A percentile compares a stretch with the other conserved stretches of the same genome.
Conservation (phyloP, 1,284 basidiomycete species). For the Ceratobasidium theobromae region DNA sequence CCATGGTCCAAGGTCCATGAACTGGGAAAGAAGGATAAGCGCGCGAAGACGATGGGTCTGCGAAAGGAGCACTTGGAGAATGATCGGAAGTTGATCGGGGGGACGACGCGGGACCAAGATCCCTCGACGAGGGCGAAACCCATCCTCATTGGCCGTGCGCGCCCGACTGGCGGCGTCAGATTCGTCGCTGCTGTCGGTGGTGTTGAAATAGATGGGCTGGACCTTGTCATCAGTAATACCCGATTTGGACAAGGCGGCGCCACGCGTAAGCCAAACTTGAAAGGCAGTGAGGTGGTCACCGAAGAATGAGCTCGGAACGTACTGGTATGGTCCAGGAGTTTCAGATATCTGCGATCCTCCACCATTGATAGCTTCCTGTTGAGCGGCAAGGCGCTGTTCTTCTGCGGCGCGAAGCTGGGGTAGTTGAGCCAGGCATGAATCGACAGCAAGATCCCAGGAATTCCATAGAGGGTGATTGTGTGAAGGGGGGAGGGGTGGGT, state of each 20-base stretch:
- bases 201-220: constrained; percentile 24
- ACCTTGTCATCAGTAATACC: constrained; percentile 43
- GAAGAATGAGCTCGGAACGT: constrained; percentile 93
- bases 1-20: constrained; percentile 98
- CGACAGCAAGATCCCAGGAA: constrained; percentile 97
- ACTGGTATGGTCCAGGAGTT: constrained; percentile 46
- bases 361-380: constrained; percentile 16
- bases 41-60: constrained; percentile 95
- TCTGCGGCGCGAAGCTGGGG: constrained; percentile 71
- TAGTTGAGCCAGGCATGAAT: constrained; percentile 91
- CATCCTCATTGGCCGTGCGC: constrained; percentile 24
- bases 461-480: constrained; percentile 97
- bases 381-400: constrained; percentile 23
- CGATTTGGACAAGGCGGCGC: constrained; percentile 75
- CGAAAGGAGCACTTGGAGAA: constrained; percentile 93
- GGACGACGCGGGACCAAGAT: constrained; percentile 69
- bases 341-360: constrained; percentile 23
- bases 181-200: constrained; percentile 13
- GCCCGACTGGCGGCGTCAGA: constrained; percentile 5
- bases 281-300: constrained; percentile 96
- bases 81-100: constrained; percentile 95
- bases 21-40: constrained; percentile 94
- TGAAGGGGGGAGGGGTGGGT: constrained; percentile 87
- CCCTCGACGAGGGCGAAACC: constrained; percentile 13
- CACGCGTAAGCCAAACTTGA: constrained; percentile 95